Base-by-base conservation (phyloP, 2,329 filamentous ascomycete species). In the Calonectria multiphialidica region DNA sequence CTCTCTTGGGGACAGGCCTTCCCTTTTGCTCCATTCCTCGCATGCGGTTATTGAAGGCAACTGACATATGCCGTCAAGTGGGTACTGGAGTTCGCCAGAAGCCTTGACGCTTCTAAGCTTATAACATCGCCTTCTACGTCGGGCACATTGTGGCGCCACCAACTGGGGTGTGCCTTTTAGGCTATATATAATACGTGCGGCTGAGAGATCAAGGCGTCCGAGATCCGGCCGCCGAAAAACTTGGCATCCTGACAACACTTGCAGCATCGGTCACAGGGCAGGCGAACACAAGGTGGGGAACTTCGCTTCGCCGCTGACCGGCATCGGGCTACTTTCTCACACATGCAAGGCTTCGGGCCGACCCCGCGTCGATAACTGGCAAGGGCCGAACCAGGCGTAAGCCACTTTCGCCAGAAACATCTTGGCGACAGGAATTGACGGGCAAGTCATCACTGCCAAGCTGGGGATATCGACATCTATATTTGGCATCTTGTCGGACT, bases 321-420 rank as follows among this genome's bases (percentile, higher is more conserved):
- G 45, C 62, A 33, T 44, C 15, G 30, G 28, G 47, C 63, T 66
- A 66, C 45, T 66, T 66, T 66, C 63, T 66, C 47, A 66, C 63
- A 2, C 63, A 40, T 44, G 47, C 47, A 50, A 25, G 45, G 10
- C 21, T 42, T 66, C 63, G 63, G 63, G 44, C 63, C 63, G 63
- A 50, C 45, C 63, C 63, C 63, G 63, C 63, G 35, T 66, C 3
- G 9, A 21, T 42, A 53, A 40, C n/a, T 12, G 7, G 45, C 3
- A 65, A 66, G n/a, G 13, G 16, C 63, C 45, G 63, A 53, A 42
- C n/a, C 63, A 42, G 23, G 30, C 44, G 45, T 5, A 65, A 23
- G 4, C n/a, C 50, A 57, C 40, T 25, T 12, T 23, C 4, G 33
- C n/a, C n/a, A 13, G 9, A 37, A 13, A n/a, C 2, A 57, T 25